phyloP scores from a whole-genome alignment of 202 grass and related monocot species.

The Zizania palustris region DNA sequence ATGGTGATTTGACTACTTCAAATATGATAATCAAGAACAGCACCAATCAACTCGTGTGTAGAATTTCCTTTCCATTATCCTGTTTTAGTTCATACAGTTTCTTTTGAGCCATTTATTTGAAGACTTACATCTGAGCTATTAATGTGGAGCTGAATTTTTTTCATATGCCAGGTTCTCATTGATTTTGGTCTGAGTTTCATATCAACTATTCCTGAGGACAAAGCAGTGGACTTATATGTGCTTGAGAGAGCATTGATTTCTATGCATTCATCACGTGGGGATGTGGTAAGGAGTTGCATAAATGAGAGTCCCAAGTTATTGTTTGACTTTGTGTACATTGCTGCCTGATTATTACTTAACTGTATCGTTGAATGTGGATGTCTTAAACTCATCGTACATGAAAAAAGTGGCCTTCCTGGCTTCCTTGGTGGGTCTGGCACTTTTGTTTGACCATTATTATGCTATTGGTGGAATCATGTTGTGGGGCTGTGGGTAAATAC shows the following conservation, averaged over 20 bases:
- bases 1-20: conserved; percentile 92
- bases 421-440: neutral
- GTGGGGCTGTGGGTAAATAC: neutral
- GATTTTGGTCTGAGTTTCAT: conserved; percentile 96
- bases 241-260: conserved; percentile 96
- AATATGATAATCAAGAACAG: conserved; percentile 87
- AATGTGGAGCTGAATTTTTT: conserved; percentile 18
- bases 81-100: neutral
- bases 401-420: neutral
- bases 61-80: conserved; percentile 5
- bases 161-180: conserved; percentile 72
- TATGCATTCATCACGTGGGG: conserved; percentile 93
- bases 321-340: neutral
- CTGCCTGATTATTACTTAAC: conserved; percentile 11
- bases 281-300: conserved; percentile 62
- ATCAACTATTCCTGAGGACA: conserved; percentile 88
- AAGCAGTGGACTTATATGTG: conserved; percentile 94
- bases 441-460: conserved; percentile 11
- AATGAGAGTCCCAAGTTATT: neutral
- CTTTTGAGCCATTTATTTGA: conserved; percentile 24
- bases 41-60: conserved; percentile 60
- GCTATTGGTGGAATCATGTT: neutral
- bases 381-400: neutral
- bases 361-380: neutral
- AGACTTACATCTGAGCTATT: conserved; percentile 14